phyloP scores from a whole-genome alignment of 306 rosid genomes.

The Canavalia ensiformis region DNA sequence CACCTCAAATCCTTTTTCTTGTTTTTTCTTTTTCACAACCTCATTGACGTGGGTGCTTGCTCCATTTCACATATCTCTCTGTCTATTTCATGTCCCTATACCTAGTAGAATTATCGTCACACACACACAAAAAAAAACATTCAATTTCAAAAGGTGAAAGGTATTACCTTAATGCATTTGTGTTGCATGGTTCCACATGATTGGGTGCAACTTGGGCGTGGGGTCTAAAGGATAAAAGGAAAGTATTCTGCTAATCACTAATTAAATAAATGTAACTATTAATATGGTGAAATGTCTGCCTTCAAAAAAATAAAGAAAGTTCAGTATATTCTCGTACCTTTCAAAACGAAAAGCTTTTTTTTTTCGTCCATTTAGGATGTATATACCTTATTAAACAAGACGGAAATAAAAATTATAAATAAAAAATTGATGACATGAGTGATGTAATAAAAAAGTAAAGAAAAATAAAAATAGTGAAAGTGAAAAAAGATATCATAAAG shows the following conservation, averaged over 20 bases:
- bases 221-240: background rate
- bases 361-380: background rate
- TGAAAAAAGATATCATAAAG: too few relatives aligned
- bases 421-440: too few relatives aligned
- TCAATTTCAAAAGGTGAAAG: conserved; percentile 33
- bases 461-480: too few relatives aligned
- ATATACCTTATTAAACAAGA: too few relatives aligned
- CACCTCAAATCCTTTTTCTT: background rate
- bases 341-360: too few relatives aligned
- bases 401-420: too few relatives aligned
- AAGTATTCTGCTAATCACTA: background rate
- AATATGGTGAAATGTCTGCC: background rate
- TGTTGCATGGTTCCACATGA: conserved; percentile 33
- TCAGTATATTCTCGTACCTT: too few relatives aligned
- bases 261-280: background rate
- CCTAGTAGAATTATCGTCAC: background rate
- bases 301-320: too few relatives aligned
- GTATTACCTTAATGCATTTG: background rate
- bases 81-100: background rate
- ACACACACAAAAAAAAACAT: background rate
- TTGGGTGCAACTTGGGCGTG: conserved; percentile 20
- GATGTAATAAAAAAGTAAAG: conserved; percentile 16
- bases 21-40: background rate
- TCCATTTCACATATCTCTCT: conserved; percentile 28
- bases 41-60: conserved; percentile 20